A percentile compares a stretch with the other conserved stretches of the same genome.
phyloP scores from a whole-genome alignment of 495 filamentous ascomycete genomes.

The Oleoguttula mirabilis region DNA sequence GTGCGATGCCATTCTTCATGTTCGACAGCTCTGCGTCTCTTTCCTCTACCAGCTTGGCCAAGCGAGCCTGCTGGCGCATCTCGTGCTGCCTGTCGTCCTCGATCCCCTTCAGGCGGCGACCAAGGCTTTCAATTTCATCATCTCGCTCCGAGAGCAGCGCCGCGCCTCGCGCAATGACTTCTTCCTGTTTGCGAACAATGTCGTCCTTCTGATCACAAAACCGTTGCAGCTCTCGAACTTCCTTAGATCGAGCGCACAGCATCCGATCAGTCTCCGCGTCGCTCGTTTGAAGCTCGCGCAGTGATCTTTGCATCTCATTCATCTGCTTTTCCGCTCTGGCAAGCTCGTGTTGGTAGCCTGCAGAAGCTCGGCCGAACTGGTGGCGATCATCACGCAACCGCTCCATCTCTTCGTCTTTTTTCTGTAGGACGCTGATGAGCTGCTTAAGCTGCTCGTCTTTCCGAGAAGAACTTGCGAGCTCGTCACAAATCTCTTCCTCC shows the following conservation, averaged over 20 bases:
- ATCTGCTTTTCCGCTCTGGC: too few relatives aligned
- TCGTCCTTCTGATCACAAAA: slow-evolving; percentile 20
- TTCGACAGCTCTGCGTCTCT: neutral
- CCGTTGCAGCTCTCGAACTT: slow-evolving; percentile 5
- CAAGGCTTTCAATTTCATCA: slow-evolving; percentile 1
- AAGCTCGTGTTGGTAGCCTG: too few relatives aligned
- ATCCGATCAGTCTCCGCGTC: slow-evolving; percentile 7
- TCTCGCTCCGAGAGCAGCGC: slow-evolving; percentile 7
- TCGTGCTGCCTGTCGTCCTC: slow-evolving; percentile 2
- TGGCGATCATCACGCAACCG: too few relatives aligned
- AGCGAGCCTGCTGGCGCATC: neutral
- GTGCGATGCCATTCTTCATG: neutral
- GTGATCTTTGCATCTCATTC: slow-evolving; percentile 1
- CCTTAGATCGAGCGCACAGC: slow-evolving; percentile 1
- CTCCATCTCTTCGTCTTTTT: too few relatives aligned
- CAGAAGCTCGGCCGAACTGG: too few relatives aligned
- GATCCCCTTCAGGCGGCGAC: neutral
- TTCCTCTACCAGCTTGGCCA: neutral
- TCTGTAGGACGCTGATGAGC: too few relatives aligned
- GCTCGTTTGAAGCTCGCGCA: too few relatives aligned
- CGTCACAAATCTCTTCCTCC: too few relatives aligned
- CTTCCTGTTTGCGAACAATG: slow-evolving; percentile 4
- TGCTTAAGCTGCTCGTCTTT: too few relatives aligned
- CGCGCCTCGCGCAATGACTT: slow-evolving; percentile 11
- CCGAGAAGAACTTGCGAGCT: too few relatives aligned